These are phyloP conservation scores for Escallonia rubra DNA, from an alignment of 129 eudicot species.

Conservation along the genomic window DNA sequence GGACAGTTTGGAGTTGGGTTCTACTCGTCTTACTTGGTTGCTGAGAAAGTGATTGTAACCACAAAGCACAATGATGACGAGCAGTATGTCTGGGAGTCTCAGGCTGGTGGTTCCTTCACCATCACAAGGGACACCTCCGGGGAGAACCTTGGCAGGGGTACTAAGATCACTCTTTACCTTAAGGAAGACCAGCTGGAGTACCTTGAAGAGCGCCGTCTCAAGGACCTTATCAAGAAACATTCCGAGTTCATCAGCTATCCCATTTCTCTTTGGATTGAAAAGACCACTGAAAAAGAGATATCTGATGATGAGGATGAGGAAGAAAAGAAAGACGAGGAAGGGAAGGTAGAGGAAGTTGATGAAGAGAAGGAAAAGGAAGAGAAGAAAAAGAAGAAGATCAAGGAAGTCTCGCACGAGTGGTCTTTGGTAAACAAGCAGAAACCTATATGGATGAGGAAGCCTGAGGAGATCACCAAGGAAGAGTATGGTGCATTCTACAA, in stretches of 20 bases:
- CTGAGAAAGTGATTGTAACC: conserved; percentile 77
- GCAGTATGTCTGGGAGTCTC: conserved; percentile 86
- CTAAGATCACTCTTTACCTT: conserved; percentile 54
- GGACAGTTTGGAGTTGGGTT: conserved; percentile 95
- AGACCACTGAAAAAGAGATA: conserved; percentile 72
- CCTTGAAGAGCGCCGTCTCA: conserved; percentile 78
- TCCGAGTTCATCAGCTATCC: conserved; percentile 91
- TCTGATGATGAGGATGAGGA: conserved; percentile 84
- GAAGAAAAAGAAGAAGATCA: conserved; percentile 79
- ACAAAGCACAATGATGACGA: conserved; percentile 88
- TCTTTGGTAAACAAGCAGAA: conserved; percentile 73
- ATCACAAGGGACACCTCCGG: conserved; percentile 76
- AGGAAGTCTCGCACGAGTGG: conserved; percentile 90
- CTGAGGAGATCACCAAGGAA: conserved; percentile 80
- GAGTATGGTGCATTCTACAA: conserved; percentile 89
- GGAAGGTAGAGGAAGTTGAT: conserved; percentile 67
- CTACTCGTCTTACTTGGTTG: conserved; percentile 85
- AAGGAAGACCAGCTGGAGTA: conserved; percentile 85
- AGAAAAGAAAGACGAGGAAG: conserved; percentile 74
- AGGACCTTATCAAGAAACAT: conserved; percentile 78
- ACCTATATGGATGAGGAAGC: conserved; percentile 94
- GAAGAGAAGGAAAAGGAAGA: conserved; percentile 76
- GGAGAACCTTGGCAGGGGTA: conserved; percentile 74
- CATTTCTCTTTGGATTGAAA: conserved; percentile 71
- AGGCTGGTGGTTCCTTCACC: conserved; percentile 87